phyloP scores from a whole-genome alignment of 2,329 filamentous ascomycete genomes.

The Ophiosphaerella korrae region DNA sequence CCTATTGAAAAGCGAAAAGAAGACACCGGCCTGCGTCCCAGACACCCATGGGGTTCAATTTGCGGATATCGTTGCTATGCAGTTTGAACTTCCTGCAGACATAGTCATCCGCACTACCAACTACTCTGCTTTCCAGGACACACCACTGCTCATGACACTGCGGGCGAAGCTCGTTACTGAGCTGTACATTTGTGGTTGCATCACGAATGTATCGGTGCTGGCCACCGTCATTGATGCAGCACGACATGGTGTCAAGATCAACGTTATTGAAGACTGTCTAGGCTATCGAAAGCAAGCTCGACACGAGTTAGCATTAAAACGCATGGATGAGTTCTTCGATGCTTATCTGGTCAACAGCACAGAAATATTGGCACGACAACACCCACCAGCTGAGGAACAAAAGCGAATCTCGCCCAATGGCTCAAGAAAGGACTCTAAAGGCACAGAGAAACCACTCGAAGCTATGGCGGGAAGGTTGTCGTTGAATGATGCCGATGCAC shows the following conservation, averaged over 20 bases:
- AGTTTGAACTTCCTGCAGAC: conserved; percentile 58
- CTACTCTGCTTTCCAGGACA: conserved; percentile 86
- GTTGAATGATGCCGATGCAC: conserved; percentile 15
- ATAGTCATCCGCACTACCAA: conserved; percentile 70
- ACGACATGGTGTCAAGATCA: conserved; percentile 84
- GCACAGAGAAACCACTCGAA: conserved; percentile 26
- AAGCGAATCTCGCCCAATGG: conserved; percentile 8
- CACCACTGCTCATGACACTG: conserved; percentile 73
- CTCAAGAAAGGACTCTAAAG: conserved; percentile 12
- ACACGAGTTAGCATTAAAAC: conserved; percentile 71
- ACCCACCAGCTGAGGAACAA: conserved; percentile 8
- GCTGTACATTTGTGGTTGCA: conserved; percentile 83
- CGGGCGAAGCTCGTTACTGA: conserved; percentile 88
- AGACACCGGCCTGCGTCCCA: conserved; percentile 50
- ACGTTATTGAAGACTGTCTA: conserved; percentile 84
- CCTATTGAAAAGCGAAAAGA: conserved; percentile 45
- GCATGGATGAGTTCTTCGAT: conserved; percentile 75
- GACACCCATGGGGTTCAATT: conserved; percentile 57
- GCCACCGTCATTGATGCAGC: conserved; percentile 91
- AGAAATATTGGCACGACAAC: conserved; percentile 59
- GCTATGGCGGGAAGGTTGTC: conserved; percentile 29
- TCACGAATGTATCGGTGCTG: conserved; percentile 87
- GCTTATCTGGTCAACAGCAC: conserved; percentile 67
- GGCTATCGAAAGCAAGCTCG: conserved; percentile 74
- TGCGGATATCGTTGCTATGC: conserved; percentile 54